A percentile compares a stretch with the other conserved stretches of the same genome.
phyloP scores from a whole-genome alignment of 108 stramenopile species.

The Nitzschia sp. region DNA sequence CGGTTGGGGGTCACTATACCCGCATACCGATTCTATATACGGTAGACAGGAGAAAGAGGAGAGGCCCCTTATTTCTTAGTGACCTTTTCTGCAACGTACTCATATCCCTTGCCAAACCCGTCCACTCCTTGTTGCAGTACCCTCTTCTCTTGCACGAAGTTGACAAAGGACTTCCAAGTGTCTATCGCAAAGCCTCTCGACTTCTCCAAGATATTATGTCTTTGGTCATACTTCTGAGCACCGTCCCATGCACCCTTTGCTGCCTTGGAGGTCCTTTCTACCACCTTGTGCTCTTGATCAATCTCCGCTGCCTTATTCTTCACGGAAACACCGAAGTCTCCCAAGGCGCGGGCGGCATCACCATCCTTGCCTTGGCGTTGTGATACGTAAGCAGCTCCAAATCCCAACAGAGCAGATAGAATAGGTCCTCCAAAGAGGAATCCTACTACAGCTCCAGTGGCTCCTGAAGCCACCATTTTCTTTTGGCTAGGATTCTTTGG shows the following conservation, averaged over 20 bases:
- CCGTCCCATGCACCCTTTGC: conserved; percentile 21
- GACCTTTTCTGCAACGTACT: conserved; percentile 23
- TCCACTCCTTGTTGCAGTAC: conserved; percentile 33
- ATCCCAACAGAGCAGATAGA: conserved; percentile 21
- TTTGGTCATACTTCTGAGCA: conserved; percentile 55
- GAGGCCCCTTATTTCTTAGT: too few relatives aligned
- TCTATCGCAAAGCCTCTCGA: conserved; percentile 6
- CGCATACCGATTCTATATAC: too few relatives aligned
- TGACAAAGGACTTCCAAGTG: conserved; percentile 12
- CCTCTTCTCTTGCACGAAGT: conserved; percentile 16
- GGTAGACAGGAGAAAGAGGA: too few relatives aligned
- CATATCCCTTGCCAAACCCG: conserved; percentile 27
- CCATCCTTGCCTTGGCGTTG: conserved; percentile 32
- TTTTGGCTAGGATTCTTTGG: background rate
- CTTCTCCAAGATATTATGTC: conserved; percentile 56
- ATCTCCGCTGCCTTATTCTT: conserved; percentile 39
- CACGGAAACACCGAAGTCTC: conserved; percentile 39
- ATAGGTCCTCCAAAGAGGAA: conserved; percentile 38
- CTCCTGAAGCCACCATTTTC: conserved; percentile 28
- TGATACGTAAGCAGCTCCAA: conserved; percentile 36
- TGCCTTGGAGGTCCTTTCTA: conserved; percentile 48
- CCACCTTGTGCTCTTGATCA: conserved; percentile 57
- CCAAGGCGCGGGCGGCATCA: conserved; percentile 41
- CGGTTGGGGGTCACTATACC: too few relatives aligned
- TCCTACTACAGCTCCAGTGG: conserved; percentile 30